Evolutionary conservation across 2,329 filamentous ascomycete species (phyloP).

Genomic region (Aphanocladium album): DNA sequence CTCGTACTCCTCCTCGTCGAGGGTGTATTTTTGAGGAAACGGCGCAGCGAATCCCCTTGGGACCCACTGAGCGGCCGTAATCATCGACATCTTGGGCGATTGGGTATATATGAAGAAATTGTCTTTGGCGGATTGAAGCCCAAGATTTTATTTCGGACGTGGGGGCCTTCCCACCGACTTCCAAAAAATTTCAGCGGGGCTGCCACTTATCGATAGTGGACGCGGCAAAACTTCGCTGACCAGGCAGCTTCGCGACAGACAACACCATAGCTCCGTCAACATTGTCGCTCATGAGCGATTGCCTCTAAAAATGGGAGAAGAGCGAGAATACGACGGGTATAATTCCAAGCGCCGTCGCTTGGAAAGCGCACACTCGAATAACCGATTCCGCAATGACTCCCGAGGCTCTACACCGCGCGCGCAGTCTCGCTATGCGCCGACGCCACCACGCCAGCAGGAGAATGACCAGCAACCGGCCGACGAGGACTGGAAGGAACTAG

Average conservation of each 20-base stretch:
- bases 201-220: slow-evolving; percentile 12
- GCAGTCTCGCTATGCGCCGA: slow-evolving; percentile 35
- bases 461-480: slow-evolving; percentile 58
- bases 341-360: slow-evolving; percentile 36
- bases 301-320: slow-evolving; percentile 25
- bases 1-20: slow-evolving; percentile 70
- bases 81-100: slow-evolving; percentile 59
- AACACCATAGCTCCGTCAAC: neutral
- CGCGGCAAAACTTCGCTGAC: slow-evolving; percentile 15
- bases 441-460: slow-evolving; percentile 29
- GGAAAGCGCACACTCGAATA: slow-evolving; percentile 26
- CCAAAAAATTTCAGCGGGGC: slow-evolving; percentile 15
- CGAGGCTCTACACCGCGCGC: slow-evolving; percentile 29
- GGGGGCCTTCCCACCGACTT: slow-evolving; percentile 7
- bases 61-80: slow-evolving; percentile 71
- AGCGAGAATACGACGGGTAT: slow-evolving; percentile 33
- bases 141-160: slow-evolving; percentile 11
- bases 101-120: slow-evolving; percentile 20
- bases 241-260: neutral
- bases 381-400: slow-evolving; percentile 28
- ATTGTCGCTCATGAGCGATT: neutral
- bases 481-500: slow-evolving; percentile 69
- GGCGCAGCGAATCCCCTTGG: slow-evolving; percentile 71
- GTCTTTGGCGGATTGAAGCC: neutral
- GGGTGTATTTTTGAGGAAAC: slow-evolving; percentile 69